Evolutionary conservation across 768 basidiomycete genomes (phyloP).

Genomic region (Pleurotus giganteus): DNA sequence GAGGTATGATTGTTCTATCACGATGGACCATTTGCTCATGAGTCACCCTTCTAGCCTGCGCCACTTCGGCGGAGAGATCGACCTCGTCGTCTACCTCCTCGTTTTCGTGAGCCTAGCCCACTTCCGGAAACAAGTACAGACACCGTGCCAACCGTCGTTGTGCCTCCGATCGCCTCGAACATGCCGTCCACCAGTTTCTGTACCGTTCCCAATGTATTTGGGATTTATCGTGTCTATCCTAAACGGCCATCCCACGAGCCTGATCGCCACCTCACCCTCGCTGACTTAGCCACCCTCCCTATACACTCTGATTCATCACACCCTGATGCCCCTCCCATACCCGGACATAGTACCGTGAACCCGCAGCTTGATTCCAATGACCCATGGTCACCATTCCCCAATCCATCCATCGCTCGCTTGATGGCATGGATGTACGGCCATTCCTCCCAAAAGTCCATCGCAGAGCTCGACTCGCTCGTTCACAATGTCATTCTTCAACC

Average conservation of each 20-base stretch:
- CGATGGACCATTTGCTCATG: neutral
- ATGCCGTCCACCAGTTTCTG: neutral
- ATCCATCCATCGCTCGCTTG: slow-evolving; percentile 10
- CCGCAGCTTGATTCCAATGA: neutral
- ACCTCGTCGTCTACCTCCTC: neutral
- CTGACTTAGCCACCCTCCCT: neutral
- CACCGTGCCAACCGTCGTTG: neutral
- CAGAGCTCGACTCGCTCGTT: slow-evolving; percentile 21
- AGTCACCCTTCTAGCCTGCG: neutral
- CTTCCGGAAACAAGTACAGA: neutral
- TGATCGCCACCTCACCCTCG: neutral
- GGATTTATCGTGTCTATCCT: neutral
- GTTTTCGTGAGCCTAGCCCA: neutral
- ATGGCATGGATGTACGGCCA: slow-evolving; percentile 23
- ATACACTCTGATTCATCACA: neutral
- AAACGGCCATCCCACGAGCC: neutral
- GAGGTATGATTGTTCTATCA: too few relatives aligned
- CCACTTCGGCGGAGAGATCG: neutral
- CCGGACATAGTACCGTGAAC: neutral
- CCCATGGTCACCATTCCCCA: slow-evolving; percentile 8
- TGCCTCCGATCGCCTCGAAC: neutral
- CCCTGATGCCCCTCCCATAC: neutral
- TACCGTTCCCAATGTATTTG: neutral
- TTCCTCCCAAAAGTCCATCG: slow-evolving; percentile 17
- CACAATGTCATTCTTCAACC: slow-evolving; percentile 20